These are phyloP conservation scores for Luzula sylvatica DNA, from an alignment of 176 grass and related monocot genomes.

Conservation along the genomic window DNA sequence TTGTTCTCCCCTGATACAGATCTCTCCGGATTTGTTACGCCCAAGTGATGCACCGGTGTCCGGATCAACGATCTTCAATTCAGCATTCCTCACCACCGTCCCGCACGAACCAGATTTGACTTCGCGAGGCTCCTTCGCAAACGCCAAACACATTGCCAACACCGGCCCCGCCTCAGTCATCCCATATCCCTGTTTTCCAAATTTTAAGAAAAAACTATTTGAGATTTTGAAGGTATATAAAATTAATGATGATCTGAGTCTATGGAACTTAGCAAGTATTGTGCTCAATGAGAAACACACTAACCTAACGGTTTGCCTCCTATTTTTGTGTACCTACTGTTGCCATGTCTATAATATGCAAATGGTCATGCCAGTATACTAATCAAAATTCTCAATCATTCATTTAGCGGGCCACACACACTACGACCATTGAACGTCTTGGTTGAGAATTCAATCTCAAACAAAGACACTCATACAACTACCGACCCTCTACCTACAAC, in stretches of 20 bases:
- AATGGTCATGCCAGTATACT: not conserved
- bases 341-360: not conserved
- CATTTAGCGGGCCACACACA: not conserved
- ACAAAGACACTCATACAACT: not conserved
- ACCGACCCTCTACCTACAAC: not conserved
- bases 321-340: conserved; percentile 1
- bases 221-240: not conserved
- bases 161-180: conserved; percentile 95
- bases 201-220: not conserved
- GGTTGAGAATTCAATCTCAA: conserved; percentile 4
- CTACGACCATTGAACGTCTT: not conserved
- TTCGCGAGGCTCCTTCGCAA: conserved; percentile 61
- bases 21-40: conserved; percentile 58
- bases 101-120: conserved; percentile 92
- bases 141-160: conserved; percentile 87
- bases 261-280: not conserved
- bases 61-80: conserved; percentile 68
- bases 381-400: conserved; percentile 1
- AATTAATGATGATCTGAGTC: not conserved
- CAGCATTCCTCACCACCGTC: conserved; percentile 77
- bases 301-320: conserved; percentile 17
- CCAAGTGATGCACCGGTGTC: conserved; percentile 47
- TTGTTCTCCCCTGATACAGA: conserved; percentile 86
- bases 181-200: conserved; percentile 56
- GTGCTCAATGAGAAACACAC: conserved; percentile 8